Conservation (phyloP, 225 moss, liverwort and hornwort species). For the Straminergon stramineum region DNA sequence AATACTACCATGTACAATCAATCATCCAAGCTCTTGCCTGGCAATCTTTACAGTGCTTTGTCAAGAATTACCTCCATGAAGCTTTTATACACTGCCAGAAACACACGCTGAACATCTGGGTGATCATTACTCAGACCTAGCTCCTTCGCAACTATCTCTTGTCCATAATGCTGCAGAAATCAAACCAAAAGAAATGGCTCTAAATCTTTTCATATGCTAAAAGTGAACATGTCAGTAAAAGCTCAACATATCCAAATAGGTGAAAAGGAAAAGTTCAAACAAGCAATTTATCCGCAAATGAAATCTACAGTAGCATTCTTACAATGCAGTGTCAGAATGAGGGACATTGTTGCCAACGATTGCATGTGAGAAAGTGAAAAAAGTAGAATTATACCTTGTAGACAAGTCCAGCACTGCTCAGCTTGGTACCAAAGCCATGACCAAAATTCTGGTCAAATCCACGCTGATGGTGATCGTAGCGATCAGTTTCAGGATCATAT, state of each 20-base stretch:
- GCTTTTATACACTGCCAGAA: conserved; percentile 80
- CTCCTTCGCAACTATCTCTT: conserved; percentile 59
- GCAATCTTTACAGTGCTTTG: background rate
- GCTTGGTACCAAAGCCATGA: conserved; percentile 76
- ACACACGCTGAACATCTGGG: conserved; percentile 75
- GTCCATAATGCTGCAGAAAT: conserved; percentile 31
- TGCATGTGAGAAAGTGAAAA: background rate
- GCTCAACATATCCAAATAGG: background rate
- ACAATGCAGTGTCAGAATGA: background rate
- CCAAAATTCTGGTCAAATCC: conserved; percentile 78
- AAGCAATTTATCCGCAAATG: background rate
- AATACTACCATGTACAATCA: background rate
- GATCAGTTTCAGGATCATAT: conserved; percentile 69
- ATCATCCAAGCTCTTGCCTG: background rate
- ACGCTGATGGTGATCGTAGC: conserved; percentile 94
- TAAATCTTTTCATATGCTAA: background rate
- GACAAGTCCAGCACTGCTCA: conserved; percentile 97
- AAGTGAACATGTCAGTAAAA: background rate
- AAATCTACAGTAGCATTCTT: background rate
- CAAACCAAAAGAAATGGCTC: background rate
- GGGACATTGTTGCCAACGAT: background rate
- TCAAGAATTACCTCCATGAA: conserved; percentile 74
- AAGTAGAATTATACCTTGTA: conserved; percentile 59
- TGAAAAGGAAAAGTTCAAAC: background rate
- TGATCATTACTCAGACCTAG: conserved; percentile 55